phyloP scores from a whole-genome alignment of 768 basidiomycete species.

The Tephrocybe rancida region DNA sequence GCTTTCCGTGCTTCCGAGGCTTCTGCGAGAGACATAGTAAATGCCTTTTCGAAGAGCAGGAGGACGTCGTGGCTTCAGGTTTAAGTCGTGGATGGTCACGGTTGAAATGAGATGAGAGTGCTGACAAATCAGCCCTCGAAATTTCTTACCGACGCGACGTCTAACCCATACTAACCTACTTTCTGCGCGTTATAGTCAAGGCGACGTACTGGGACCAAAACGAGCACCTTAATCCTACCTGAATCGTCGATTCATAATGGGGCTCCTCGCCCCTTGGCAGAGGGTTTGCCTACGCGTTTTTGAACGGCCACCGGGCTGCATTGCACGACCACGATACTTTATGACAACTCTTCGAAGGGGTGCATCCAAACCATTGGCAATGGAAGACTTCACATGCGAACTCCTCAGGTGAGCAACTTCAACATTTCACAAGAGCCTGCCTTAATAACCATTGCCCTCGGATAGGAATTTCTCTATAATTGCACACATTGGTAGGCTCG shows the following conservation, averaged over 20 bases:
- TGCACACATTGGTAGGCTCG: slow-evolving; percentile 79
- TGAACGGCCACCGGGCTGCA: slow-evolving; percentile 10
- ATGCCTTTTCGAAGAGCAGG: too few relatives aligned
- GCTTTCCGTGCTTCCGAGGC: slow-evolving; percentile 82
- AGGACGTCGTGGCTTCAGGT: background rate
- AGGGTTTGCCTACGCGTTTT: slow-evolving; percentile 28
- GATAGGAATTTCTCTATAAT: slow-evolving; percentile 94
- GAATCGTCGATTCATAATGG: background rate
- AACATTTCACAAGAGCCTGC: background rate
- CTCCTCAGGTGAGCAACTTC: slow-evolving; percentile 58
- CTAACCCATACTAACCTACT: too few relatives aligned
- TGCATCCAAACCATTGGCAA: slow-evolving; percentile 40
- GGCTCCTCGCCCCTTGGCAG: slow-evolving; percentile 30
- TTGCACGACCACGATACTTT: slow-evolving; percentile 23
- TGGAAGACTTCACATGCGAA: slow-evolving; percentile 70
- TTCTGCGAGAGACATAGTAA: slow-evolving; percentile 64
- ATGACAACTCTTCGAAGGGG: slow-evolving; percentile 28
- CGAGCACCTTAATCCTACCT: background rate
- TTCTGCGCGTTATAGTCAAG: background rate
- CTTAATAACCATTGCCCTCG: slow-evolving; percentile 2
- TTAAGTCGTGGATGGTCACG: too few relatives aligned
- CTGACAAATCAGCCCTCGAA: slow-evolving; percentile 16
- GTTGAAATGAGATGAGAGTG: background rate
- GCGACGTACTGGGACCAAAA: background rate
- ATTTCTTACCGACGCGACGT: too few relatives aligned